phyloP scores from a whole-genome alignment of 805 yeast species.

The Candida xyloterini region DNA sequence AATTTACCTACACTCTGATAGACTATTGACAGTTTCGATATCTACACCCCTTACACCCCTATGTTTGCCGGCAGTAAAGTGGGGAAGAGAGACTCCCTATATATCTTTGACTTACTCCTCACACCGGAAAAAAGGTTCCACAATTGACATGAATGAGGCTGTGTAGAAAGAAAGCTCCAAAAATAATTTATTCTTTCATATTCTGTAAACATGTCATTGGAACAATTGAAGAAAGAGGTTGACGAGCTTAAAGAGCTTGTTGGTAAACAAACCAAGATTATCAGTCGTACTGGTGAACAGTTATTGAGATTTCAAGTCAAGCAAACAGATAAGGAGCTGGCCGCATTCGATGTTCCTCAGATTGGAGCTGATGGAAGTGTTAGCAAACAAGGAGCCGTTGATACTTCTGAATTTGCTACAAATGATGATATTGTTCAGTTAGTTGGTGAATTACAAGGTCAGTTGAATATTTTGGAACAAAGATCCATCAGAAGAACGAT shows the following conservation, averaged over 20 bases:
- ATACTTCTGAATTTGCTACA: slow-evolving; percentile 61
- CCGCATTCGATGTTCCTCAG: slow-evolving; percentile 23
- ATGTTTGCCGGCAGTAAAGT: too few relatives aligned
- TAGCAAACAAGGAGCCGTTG: slow-evolving; percentile 23
- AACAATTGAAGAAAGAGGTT: slow-evolving; percentile 43
- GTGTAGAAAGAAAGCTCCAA: too few relatives aligned
- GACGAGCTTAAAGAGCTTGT: slow-evolving; percentile 51
- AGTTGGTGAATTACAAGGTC: slow-evolving; percentile 88
- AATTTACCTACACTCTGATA: too few relatives aligned
- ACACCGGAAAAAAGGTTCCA: too few relatives aligned
- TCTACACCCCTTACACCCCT: too few relatives aligned
- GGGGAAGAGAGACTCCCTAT: too few relatives aligned
- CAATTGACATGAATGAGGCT: neutral
- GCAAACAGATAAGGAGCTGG: slow-evolving; percentile 39
- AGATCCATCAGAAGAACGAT: slow-evolving; percentile 68
- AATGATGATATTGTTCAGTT: slow-evolving; percentile 83
- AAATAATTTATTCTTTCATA: too few relatives aligned
- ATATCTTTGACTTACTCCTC: too few relatives aligned
- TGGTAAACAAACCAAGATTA: slow-evolving; percentile 59
- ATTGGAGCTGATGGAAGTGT: slow-evolving; percentile 20
- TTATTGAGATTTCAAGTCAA: slow-evolving; percentile 66
- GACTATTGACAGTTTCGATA: too few relatives aligned
- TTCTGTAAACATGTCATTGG: slow-evolving; percentile 34
- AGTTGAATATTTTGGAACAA: slow-evolving; percentile 74
- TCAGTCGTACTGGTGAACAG: slow-evolving; percentile 78